A percentile compares a stretch with the other conserved stretches of the same genome.
These are phyloP conservation scores for Ananas comosus DNA, from an alignment of 176 grass and related monocot genomes.

Conservation along the genomic window DNA sequence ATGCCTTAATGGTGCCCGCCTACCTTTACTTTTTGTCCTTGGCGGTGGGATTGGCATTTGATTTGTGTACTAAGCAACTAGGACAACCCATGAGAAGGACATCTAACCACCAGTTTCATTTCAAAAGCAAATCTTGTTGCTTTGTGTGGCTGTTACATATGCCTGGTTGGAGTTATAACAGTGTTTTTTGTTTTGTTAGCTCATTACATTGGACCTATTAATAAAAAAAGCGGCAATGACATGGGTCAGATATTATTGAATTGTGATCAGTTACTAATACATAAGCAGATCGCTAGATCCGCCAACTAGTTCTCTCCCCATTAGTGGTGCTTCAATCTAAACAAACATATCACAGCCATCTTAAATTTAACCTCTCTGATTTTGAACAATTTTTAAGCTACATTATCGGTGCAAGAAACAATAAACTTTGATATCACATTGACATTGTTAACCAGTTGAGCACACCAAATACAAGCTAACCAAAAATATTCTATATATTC, in stretches of 20 bases:
- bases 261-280: neutral
- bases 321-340: too few species aligned
- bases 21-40: neutral
- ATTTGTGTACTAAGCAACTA: conserved; percentile 1
- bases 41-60: neutral
- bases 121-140: conserved; percentile 3
- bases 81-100: conserved; percentile 6
- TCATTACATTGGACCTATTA: neutral
- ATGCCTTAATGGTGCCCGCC: neutral
- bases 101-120: neutral
- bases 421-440: neutral
- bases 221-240: neutral
- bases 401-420: too few species aligned
- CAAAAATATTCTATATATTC: neutral
- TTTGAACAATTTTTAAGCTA: neutral
- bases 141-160: conserved; percentile 1
- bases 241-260: neutral
- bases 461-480: neutral
- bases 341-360: neutral
- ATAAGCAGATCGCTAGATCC: neutral
- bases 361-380: neutral
- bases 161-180: conserved; percentile 1
- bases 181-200: neutral
- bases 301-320: too few species aligned
- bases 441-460: neutral